These are phyloP conservation scores for Starmera dryadoides DNA, from an alignment of 805 yeast genomes.

Conservation along the genomic window DNA sequence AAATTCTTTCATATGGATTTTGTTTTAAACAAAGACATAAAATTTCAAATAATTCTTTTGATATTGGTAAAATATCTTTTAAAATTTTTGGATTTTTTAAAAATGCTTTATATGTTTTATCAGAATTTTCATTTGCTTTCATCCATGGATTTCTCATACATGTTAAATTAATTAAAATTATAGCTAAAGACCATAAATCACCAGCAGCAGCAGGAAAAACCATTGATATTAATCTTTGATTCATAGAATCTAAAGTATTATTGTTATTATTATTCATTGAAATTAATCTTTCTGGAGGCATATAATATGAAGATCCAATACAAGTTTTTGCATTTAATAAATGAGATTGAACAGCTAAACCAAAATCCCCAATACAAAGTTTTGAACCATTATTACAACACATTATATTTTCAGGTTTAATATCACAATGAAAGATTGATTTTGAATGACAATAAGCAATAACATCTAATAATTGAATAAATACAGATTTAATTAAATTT, in stretches of 20 bases:
- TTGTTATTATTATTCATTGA: conserved; percentile 23
- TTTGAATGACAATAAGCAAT: conserved; percentile 74
- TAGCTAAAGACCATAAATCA: conserved; percentile 84
- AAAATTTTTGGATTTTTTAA: conserved; percentile 48
- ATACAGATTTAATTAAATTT: conserved; percentile 44
- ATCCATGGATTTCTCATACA: conserved; percentile 91
- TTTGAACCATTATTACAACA: conserved; percentile 49
- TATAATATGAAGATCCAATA: conserved; percentile 82
- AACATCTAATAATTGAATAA: conserved; percentile 76
- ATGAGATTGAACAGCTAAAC: conserved; percentile 63
- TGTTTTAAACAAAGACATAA: conserved; percentile 27
- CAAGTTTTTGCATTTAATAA: conserved; percentile 63
- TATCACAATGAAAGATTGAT: conserved; percentile 87
- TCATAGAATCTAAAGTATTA: conserved; percentile 4
- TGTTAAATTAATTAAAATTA: conserved; percentile 70
- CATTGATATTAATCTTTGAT: conserved; percentile 1
- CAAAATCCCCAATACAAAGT: conserved; percentile 78
- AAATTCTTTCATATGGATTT: conserved; percentile 27
- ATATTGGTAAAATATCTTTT: conserved; percentile 64
- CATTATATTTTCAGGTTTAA: conserved; percentile 91
- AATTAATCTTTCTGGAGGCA: conserved; percentile 83
- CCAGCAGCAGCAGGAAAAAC: conserved; percentile 65
- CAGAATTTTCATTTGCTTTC: conserved; percentile 56
- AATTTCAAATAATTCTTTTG: conserved; percentile 50
- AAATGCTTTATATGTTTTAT: conserved; percentile 59